Conservation (phyloP, 1,139 yeast species). For the Candida neerlandica region DNA sequence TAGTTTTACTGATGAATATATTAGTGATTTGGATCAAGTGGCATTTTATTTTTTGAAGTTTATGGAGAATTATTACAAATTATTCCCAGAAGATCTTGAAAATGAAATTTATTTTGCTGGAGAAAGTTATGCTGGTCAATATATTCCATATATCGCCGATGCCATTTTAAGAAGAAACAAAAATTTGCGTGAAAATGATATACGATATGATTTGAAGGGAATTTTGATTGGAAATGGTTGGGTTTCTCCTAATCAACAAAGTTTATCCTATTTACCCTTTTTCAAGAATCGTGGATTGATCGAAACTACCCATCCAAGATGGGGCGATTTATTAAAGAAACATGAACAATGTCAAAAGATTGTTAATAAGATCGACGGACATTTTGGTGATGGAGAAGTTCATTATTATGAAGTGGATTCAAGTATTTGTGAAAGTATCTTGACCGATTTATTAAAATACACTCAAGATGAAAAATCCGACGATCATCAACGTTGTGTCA, state of each 20-base stretch:
- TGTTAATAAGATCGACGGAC: slow-evolving; percentile 36
- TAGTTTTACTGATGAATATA: slow-evolving; percentile 60
- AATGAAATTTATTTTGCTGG: slow-evolving; percentile 84
- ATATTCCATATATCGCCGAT: slow-evolving; percentile 83
- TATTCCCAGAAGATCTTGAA: slow-evolving; percentile 71
- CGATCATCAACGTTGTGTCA: slow-evolving; percentile 57
- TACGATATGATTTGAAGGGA: slow-evolving; percentile 55
- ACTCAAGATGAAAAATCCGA: slow-evolving; percentile 33
- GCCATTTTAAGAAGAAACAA: slow-evolving; percentile 56
- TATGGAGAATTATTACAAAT: slow-evolving; percentile 62
- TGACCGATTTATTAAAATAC: slow-evolving; percentile 43
- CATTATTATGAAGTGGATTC: slow-evolving; percentile 32
- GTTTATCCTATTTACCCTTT: slow-evolving; percentile 79
- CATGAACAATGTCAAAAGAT: slow-evolving; percentile 68
- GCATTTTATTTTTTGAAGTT: slow-evolving; percentile 66
- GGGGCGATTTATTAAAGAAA: slow-evolving; percentile 43
- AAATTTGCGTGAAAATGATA: slow-evolving; percentile 21
- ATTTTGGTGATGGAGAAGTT: slow-evolving; percentile 24
- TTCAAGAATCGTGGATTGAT: slow-evolving; percentile 63
- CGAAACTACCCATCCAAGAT: slow-evolving; percentile 35
- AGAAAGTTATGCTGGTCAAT: slow-evolving; percentile 97
- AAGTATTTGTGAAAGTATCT: slow-evolving; percentile 49
- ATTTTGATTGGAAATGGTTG: slow-evolving; percentile 93
- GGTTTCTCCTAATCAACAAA: slow-evolving; percentile 89
- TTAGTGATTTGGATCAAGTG: slow-evolving; percentile 59